phyloP scores from a whole-genome alignment of 805 yeast genomes.

The Saccharomyces eubayanus region DNA sequence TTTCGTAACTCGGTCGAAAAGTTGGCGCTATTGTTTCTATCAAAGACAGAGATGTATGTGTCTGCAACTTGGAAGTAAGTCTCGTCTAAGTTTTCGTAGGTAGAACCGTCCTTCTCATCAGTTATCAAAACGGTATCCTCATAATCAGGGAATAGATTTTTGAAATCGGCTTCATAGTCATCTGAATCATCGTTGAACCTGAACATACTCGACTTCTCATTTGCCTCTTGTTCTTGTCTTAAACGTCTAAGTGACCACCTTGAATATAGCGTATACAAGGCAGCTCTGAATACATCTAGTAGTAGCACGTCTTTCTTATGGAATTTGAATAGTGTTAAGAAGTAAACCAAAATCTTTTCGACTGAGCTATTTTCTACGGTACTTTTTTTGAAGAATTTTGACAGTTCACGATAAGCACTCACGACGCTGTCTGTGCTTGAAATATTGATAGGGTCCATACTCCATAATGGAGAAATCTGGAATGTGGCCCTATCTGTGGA shows the following conservation, averaged over 20 bases:
- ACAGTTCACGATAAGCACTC: conserved; percentile 31
- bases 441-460: conserved; percentile 37
- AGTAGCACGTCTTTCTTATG: conserved; percentile 21
- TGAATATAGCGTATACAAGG: conserved; percentile 57
- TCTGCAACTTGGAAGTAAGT: conserved; percentile 42
- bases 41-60: conserved; percentile 40
- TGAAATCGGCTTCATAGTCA: conserved; percentile 75
- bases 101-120: conserved; percentile 13
- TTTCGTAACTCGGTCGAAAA: conserved; percentile 31
- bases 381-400: conserved; percentile 33
- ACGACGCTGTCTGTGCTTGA: conserved; percentile 27
- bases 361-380: conserved; percentile 39
- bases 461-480: conserved; percentile 38
- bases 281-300: conserved; percentile 33
- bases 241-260: conserved; percentile 74
- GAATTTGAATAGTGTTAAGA: conserved; percentile 37
- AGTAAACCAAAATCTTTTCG: conserved; percentile 44
- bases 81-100: conserved; percentile 34
- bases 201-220: conserved; percentile 54
- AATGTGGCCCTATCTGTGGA: conserved; percentile 12
- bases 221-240: conserved; percentile 55
- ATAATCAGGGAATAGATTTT: conserved; percentile 75
- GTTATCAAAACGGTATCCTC: conserved; percentile 42
- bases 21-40: conserved; percentile 10
- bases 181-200: conserved; percentile 54